These are phyloP conservation scores for Penicillium cinerascens DNA, from an alignment of 495 filamentous ascomycete species.

Conservation along the genomic window DNA sequence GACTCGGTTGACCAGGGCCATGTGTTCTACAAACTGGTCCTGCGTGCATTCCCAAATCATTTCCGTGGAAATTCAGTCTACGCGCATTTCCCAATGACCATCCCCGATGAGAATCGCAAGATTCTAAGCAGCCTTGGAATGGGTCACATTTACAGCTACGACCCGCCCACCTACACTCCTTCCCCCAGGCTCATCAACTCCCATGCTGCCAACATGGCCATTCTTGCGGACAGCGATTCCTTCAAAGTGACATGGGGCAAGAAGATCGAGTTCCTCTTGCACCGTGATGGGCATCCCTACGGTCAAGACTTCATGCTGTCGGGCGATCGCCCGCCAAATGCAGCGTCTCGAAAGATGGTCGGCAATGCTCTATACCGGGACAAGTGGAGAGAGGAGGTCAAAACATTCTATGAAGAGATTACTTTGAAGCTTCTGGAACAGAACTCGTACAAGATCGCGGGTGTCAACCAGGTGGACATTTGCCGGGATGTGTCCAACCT, in stretches of 20 bases:
- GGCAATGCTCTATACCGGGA: slow-evolving; percentile 44
- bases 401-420: slow-evolving; percentile 50
- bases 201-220: slow-evolving; percentile 45
- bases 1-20: slow-evolving; percentile 51
- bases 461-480: slow-evolving; percentile 58
- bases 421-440: slow-evolving; percentile 49
- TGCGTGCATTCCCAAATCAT: slow-evolving; percentile 58
- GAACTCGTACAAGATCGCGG: slow-evolving; percentile 49
- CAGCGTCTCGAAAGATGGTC: slow-evolving; percentile 46
- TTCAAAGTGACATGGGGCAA: slow-evolving; percentile 58
- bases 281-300: slow-evolving; percentile 34
- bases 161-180: slow-evolving; percentile 35
- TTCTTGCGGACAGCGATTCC: slow-evolving; percentile 46
- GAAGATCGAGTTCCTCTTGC: slow-evolving; percentile 50
- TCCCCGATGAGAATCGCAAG: slow-evolving; percentile 50
- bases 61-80: slow-evolving; percentile 56
- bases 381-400: slow-evolving; percentile 50
- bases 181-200: slow-evolving; percentile 42
- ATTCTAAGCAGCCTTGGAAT: slow-evolving; percentile 46
- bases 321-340: slow-evolving; percentile 48
- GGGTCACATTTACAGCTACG: slow-evolving; percentile 50
- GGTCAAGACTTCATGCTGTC: slow-evolving; percentile 54
- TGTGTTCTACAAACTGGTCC: slow-evolving; percentile 58
- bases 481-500: slow-evolving; percentile 61
- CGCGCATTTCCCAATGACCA: slow-evolving; percentile 57